Percentiles rank a stretch among this genome's conserved stretches.
Evolutionary conservation across 2,329 filamentous ascomycete species (phyloP).

Genomic region (Aspergillus jensenii): DNA sequence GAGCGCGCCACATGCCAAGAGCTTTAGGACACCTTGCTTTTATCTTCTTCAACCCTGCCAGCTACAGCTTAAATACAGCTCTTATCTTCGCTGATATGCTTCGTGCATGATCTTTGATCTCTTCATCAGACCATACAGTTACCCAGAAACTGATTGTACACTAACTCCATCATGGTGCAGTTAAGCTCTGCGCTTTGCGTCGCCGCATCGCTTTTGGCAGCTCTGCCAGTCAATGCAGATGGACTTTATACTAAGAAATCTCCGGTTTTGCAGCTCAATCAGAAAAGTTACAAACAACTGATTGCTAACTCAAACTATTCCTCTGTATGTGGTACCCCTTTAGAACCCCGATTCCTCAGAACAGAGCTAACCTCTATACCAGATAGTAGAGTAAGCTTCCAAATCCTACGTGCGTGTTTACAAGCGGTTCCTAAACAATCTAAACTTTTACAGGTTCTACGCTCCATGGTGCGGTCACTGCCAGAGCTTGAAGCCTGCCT

Average conservation of each 20-base stretch:
- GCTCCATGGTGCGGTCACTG: conserved; percentile 98
- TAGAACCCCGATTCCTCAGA: neutral
- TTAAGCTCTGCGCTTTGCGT: conserved; percentile 48
- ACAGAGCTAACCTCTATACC: conserved; percentile 19
- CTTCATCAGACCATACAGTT: neutral
- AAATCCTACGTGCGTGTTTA: conserved; percentile 10
- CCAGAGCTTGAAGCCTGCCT: conserved; percentile 90
- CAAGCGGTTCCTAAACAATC: conserved; percentile 29
- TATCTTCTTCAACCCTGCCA: conserved; percentile 12
- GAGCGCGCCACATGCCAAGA: conserved; percentile 35
- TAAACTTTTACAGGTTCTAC: conserved; percentile 69
- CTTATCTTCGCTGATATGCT: conserved; percentile 3
- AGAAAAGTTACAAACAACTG: conserved; percentile 74
- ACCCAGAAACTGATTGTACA: neutral
- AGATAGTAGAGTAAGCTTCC: conserved; percentile 54
- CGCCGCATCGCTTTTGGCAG: conserved; percentile 63
- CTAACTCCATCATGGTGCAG: conserved; percentile 31
- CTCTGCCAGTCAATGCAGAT: conserved; percentile 64
- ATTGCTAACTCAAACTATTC: conserved; percentile 90
- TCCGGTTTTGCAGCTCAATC: conserved; percentile 78
- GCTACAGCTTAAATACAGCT: neutral
- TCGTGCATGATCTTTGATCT: neutral
- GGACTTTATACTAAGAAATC: conserved; percentile 84
- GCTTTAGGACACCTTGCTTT: conserved; percentile 43
- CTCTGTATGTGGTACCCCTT: conserved; percentile 61